Evolutionary conservation across 2,329 filamentous ascomycete genomes (phyloP), one percentile per base, ranked within the genome.

Genomic region (Hymenotorrendiella dingleyae): DNA sequence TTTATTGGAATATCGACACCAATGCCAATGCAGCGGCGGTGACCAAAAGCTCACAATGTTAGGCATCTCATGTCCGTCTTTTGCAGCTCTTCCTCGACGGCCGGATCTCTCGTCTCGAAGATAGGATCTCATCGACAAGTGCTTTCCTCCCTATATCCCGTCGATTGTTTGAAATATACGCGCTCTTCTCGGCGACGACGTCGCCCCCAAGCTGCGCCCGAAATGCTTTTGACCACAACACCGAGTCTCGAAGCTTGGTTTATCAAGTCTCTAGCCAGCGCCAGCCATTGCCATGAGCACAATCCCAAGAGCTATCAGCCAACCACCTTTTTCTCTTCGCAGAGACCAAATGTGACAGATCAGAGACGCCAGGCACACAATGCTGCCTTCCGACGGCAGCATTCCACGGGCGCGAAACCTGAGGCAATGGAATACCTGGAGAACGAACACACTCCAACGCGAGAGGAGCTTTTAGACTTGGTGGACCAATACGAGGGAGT

Each of bases 11-110:
- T 11, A 20, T 33, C 30, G 48, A 29, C 47, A 53, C 32, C 38
- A 54, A 56, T 58, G 54, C 30, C 17, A 47, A 28, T 47, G 37
- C 43, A 47, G 36, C 43, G 37, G 50, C 47, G 48, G 54, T 57
- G 47, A 53, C 36, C 44, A 49, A 26, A 28, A 48, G 30, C 64
- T 66, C 74, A 79, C 69, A 55, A 82, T 82, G 78, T 71, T 65
- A 68, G 67, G 62, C 67, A 60, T 72, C 74, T 74, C 76, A 82
- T 83, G 79, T 78, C 74, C 74, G 67, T 72, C 67, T 62, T 73
- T 67, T 67, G 67, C 65, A 68, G 72, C 64, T 67, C 72, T 62
- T 68, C 70, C 69, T 68, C 58, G 53, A 59, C 54, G 53, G 60
- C 65, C 62, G 65, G 66, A 65, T 66, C 67, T 62, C 60, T 67